A percentile compares a stretch with the other conserved stretches of the same genome.
phyloP scores from a whole-genome alignment of 495 filamentous ascomycete genomes.

The Staphylotrichum longicolle region DNA sequence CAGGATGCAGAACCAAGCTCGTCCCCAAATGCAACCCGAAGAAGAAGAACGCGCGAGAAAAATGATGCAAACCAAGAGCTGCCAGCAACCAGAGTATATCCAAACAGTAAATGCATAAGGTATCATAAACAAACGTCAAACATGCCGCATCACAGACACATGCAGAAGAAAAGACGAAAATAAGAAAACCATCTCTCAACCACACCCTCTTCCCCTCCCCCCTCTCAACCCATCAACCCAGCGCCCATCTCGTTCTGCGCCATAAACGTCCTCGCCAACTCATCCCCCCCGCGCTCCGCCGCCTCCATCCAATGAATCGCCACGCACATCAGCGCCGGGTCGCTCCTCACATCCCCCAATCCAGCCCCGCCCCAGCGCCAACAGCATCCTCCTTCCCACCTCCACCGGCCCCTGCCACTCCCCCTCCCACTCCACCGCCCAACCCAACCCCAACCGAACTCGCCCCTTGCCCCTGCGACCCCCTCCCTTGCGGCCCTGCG shows the following conservation, averaged over 20 bases:
- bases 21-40: no score
- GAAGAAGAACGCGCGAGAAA: slow-evolving; percentile 1
- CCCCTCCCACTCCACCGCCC: slow-evolving; percentile 14
- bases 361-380: slow-evolving; percentile 28
- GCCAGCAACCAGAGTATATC: background rate
- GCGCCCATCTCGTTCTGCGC: slow-evolving; percentile 55
- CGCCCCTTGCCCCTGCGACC: slow-evolving; percentile 17
- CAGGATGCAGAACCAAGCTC: no score
- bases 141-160: no score
- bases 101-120: slow-evolving; percentile 1
- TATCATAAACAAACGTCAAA: slow-evolving; percentile 9
- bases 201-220: background rate
- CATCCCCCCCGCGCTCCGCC: slow-evolving; percentile 80
- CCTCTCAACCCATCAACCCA: slow-evolving; percentile 28
- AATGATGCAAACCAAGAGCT: background rate
- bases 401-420: slow-evolving; percentile 27
- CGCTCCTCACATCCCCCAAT: slow-evolving; percentile 58
- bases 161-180: slow-evolving; percentile 3
- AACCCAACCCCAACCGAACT: background rate
- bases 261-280: slow-evolving; percentile 80
- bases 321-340: slow-evolving; percentile 91
- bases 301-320: slow-evolving; percentile 99
- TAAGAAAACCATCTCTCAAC: background rate
- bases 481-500: slow-evolving; percentile 10
- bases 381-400: slow-evolving; percentile 18